These are phyloP conservation scores for Coniferiporia sulphurascens DNA, from an alignment of 1,284 basidiomycete species.

Conservation along the genomic window DNA sequence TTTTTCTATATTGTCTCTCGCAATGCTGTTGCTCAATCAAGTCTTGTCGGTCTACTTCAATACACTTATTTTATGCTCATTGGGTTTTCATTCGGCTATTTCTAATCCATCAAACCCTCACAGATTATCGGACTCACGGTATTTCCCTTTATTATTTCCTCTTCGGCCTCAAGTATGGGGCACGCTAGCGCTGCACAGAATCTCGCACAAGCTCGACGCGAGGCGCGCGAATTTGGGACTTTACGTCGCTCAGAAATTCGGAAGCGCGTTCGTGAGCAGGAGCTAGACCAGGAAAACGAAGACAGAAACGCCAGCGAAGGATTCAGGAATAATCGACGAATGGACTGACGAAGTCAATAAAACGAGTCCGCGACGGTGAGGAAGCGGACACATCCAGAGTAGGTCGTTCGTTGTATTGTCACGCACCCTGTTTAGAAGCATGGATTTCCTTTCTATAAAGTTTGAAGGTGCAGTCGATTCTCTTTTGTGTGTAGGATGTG, in stretches of 20 bases:
- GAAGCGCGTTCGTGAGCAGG: constrained; percentile 32
- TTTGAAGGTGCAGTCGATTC: no score
- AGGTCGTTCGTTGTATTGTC: no score
- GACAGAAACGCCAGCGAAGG: no score
- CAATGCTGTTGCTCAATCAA: no score
- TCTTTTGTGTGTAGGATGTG: no score
- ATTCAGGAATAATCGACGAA: no score
- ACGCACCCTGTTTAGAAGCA: no score
- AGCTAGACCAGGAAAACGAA: constrained; percentile 17
- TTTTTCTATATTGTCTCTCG: no score
- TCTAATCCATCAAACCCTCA: neutral
- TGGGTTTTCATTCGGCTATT: neutral
- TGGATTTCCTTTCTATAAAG: no score
- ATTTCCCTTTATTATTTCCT: constrained; percentile 26
- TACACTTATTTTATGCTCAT: neutral
- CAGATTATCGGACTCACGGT: constrained; percentile 33
- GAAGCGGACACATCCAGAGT: no score
- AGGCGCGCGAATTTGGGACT: constrained; percentile 36
- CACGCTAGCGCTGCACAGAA: constrained; percentile 36
- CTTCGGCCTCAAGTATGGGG: constrained; percentile 22
- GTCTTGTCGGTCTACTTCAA: neutral
- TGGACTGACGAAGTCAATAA: no score
- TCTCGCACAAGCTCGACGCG: constrained; percentile 38
- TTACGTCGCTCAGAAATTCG: constrained; percentile 37
- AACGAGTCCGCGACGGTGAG: no score